Percentiles rank a stretch among this genome's conserved stretches.
phyloP scores from a whole-genome alignment of 208 protist species.

The Strigomonas culicis region DNA sequence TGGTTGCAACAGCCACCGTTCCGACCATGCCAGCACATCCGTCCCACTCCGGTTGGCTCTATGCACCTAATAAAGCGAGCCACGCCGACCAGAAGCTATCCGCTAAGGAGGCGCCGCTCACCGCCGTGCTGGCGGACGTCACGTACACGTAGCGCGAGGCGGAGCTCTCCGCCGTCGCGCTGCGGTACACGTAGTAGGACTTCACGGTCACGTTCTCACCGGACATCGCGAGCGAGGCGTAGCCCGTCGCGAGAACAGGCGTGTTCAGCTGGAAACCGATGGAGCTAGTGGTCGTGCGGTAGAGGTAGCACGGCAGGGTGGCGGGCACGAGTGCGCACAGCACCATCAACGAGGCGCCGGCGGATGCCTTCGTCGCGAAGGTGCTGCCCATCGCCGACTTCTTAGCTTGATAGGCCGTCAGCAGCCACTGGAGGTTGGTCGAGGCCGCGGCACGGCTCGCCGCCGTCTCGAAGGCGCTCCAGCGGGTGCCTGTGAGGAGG shows the following conservation, averaged over 20 bases:
- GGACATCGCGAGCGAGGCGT: constrained; percentile 6
- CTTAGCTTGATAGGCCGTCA: constrained; percentile 22
- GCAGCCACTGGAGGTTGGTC: constrained; percentile 18
- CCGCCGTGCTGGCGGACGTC: background rate
- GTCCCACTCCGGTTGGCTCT: too few relatives aligned
- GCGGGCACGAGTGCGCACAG: background rate
- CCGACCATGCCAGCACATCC: too few relatives aligned
- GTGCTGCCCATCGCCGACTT: constrained; percentile 20
- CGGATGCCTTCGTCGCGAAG: background rate
- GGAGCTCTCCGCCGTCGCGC: background rate
- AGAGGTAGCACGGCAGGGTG: background rate
- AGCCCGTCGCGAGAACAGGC: constrained; percentile 4
- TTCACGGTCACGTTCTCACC: background rate
- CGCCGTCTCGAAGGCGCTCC: constrained; percentile 18
- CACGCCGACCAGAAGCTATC: constrained; percentile 21
- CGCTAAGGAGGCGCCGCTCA: background rate
- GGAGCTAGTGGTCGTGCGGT: background rate
- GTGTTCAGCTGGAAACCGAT: background rate
- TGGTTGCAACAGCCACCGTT: too few relatives aligned
- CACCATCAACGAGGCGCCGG: constrained; percentile 19
- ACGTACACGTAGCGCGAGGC: background rate
- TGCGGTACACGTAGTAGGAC: constrained; percentile 4
- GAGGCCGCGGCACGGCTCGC: constrained; percentile 2
- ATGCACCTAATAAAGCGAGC: constrained; percentile 9
- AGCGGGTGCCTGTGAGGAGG: constrained; percentile 15